Base-by-base conservation (phyloP, 2,329 filamentous ascomycete species). In the Talaromyces rugulosus region DNA sequence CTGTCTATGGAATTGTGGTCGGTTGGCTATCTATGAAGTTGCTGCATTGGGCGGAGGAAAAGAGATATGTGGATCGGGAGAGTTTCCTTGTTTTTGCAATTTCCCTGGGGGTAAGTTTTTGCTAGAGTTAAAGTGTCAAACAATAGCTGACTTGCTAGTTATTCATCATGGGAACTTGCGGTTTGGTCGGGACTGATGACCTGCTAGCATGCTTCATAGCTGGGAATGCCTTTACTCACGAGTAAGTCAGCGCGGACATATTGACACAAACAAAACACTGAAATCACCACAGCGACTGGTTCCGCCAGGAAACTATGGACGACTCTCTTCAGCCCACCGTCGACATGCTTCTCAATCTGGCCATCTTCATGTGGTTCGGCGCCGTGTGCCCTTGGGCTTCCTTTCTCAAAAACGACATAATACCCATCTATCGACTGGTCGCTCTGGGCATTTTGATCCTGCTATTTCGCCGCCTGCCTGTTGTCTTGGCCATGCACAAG, bases 271-370 rank as follows among this genome's bases (percentile, higher is more conserved):
- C 31, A 56, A 28, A 27, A 14, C 16, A 50, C 14, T 28, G 23
- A 52, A 34, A 16, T 16, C 9, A n/a, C 30, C n/a, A 40, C 33
- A 82, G 81, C 72, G 92, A 96, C 75, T 96, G 91, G 92, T 97
- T 96, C 76, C 89, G 93, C 0, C 80, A 94, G 1, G 90, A 96
- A 74, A 97, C 93, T 0, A 80, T 89, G 68, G 93, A 96, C 67
- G 94, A 97, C 73, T 93, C 90, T 1, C 83, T 97, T n/a, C 92
- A 97, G 72, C 92, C 92, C 0, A 96, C 92, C 0, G 90, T 97
- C 53, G 92, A 97, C 73, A 96, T 96, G 92, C 82, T 97, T 1
- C 87, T 97, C 62, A 97, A 97, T 71, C 86, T 96, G 3, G 82
- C 88, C 18, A 85, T 97, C 44, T 97, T 97, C 74, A 86, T 96